Evolutionary conservation across 2,329 filamentous ascomycete genomes (phyloP).

Genomic region (Penicillium crustosum): DNA sequence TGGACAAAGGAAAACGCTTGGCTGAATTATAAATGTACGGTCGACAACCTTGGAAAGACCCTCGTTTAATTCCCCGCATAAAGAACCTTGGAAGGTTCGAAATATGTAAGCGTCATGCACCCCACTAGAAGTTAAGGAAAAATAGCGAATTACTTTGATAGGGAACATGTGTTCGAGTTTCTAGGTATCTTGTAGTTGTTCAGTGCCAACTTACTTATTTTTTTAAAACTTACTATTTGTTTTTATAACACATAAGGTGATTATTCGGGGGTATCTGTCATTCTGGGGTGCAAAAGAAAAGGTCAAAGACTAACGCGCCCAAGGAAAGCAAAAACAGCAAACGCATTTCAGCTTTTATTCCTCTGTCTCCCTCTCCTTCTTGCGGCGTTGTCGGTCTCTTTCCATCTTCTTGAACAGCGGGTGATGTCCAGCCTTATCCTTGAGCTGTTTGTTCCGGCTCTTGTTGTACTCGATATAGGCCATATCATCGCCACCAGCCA

Average conservation of each 20-base stretch:
- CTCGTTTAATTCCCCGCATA: too few relatives aligned
- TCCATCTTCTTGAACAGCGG: slow-evolving; percentile 67
- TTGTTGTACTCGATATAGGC: slow-evolving; percentile 87
- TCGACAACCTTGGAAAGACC: too few relatives aligned
- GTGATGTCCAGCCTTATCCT: slow-evolving; percentile 60
- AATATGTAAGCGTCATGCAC: too few relatives aligned
- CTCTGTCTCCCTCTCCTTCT: slow-evolving; percentile 45
- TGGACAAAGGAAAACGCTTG: too few relatives aligned
- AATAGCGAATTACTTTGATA: too few relatives aligned
- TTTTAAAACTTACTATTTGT: neutral
- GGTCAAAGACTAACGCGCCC: neutral
- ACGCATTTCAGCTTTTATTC: slow-evolving; percentile 10
- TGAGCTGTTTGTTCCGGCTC: slow-evolving; percentile 66
- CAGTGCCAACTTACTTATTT: too few relatives aligned
- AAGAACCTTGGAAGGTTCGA: too few relatives aligned
- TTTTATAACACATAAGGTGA: neutral
- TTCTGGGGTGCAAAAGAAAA: slow-evolving; percentile 5
- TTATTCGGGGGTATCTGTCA: slow-evolving; percentile 9
- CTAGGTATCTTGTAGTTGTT: too few relatives aligned
- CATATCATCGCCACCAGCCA: slow-evolving; percentile 94
- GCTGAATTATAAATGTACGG: too few relatives aligned
- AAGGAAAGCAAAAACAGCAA: neutral
- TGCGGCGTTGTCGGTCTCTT: slow-evolving; percentile 60
- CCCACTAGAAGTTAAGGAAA: too few relatives aligned
- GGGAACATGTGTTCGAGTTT: too few relatives aligned